Evolutionary conservation across 306 rosid genomes (phyloP), one percentile per base, ranked within the genome.

Genomic region (Vigna reflexopilosa): DNA sequence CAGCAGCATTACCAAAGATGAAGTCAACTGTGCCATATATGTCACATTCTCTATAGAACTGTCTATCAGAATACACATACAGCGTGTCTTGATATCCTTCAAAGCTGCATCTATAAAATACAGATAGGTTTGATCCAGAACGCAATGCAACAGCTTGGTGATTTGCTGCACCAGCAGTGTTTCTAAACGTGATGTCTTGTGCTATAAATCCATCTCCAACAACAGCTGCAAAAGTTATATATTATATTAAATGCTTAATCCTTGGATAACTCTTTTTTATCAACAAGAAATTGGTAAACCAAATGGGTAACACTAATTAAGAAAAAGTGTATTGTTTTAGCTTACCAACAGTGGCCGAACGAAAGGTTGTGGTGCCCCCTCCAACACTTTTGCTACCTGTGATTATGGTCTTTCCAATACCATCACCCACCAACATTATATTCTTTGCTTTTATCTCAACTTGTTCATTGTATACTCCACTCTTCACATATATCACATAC

Each of bases 361-460:
- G 76, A 42, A 89, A 93, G 26, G 98, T 93, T 5, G 98, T 93
- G 51, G 87, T 71, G 15, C 94, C 98, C 0, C 96, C 98, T 58
- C 93, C 94, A 50, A 93, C 98, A 65, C 98, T 93, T 24, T 77
- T 86, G 80, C 94, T 93, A 50, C 98, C 94, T 0, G 98, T 93
- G 42, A 93, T 77, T 9, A 93, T 74, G 9, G 96, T 93, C 73
- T 84, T 88, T 7, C 94, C 96, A 7, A 88, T 91, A 4, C 96
- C 96, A 79, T 32, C 36, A 0, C 36, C 36, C 6, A 32, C 36
- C 36, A 32, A 5, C 36, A 32, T 32, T 32, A 32, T 32, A 32
- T 32, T 32, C 36, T 32, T 32, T 32, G 7, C 36, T 32, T 4
- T 32, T 32, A 32, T 32, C 36, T 32, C 6, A 32, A 32, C 36